Conservation (phyloP, 2,329 filamentous ascomycete species). For the Teratosphaeria nubilosa region DNA sequence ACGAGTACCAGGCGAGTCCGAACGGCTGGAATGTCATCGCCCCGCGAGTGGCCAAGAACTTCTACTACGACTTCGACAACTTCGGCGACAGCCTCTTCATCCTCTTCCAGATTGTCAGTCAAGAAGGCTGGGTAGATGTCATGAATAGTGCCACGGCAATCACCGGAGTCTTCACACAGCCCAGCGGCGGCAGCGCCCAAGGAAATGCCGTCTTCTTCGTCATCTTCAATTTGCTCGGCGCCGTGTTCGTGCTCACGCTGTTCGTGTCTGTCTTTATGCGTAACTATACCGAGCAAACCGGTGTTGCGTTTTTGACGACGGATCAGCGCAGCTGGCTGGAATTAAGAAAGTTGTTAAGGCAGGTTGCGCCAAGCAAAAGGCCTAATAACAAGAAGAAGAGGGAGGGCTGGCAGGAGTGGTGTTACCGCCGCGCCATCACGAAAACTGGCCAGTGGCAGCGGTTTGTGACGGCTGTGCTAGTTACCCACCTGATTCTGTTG, state of each 20-base stretch:
- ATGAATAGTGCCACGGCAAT: slow-evolving; percentile 76
- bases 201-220: slow-evolving; percentile 93
- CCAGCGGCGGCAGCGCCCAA: slow-evolving; percentile 55
- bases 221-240: slow-evolving; percentile 88
- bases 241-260: slow-evolving; percentile 90
- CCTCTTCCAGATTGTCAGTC: slow-evolving; percentile 95
- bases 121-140: slow-evolving; percentile 96
- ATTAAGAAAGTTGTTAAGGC: slow-evolving; percentile 77
- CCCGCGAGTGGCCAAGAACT: slow-evolving; percentile 68
- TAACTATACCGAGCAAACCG: slow-evolving; percentile 97
- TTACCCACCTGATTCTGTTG: slow-evolving; percentile 73
- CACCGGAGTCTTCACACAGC: slow-evolving; percentile 65
- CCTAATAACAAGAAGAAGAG: slow-evolving; percentile 67
- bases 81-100: slow-evolving; percentile 92
- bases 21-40: slow-evolving; percentile 79
- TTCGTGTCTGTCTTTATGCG: slow-evolving; percentile 99
- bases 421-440: slow-evolving; percentile 84
- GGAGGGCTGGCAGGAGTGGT: slow-evolving; percentile 78
- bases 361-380: slow-evolving; percentile 89
- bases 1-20: slow-evolving; percentile 67
- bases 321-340: slow-evolving; percentile 97
- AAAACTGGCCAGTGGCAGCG: slow-evolving; percentile 90
- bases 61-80: slow-evolving; percentile 85
- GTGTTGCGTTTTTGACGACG: slow-evolving; percentile 87
- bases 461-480: slow-evolving; percentile 65